Conservation (phyloP, 2,329 filamentous ascomycete genomes). For the Aspergillus hortae region DNA sequence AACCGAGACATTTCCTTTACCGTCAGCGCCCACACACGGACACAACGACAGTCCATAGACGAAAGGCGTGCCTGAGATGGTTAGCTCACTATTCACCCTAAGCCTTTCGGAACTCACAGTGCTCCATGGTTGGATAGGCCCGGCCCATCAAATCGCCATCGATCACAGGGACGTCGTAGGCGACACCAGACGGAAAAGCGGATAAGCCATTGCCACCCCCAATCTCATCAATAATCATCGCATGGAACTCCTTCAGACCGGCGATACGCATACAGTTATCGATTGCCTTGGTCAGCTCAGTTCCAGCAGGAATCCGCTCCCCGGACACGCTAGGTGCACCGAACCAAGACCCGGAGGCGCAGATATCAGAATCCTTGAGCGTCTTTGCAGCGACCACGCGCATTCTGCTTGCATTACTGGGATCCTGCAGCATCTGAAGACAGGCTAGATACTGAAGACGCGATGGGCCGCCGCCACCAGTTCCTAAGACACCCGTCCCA, state of each 20-base stretch:
- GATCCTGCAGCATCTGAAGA: constrained; percentile 33
- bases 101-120: constrained; percentile 8
- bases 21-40: constrained; percentile 36
- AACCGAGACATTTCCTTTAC: constrained; percentile 39
- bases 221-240: constrained; percentile 24
- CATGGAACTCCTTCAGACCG: constrained; percentile 30
- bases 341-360: constrained; percentile 46
- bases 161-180: constrained; percentile 38
- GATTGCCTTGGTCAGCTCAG: constrained; percentile 6
- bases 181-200: constrained; percentile 23
- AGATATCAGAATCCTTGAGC: constrained; percentile 37
- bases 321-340: constrained; percentile 27
- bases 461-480: constrained; percentile 40
- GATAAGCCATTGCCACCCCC: constrained; percentile 37
- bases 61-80: not conserved
- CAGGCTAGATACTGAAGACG: constrained; percentile 46
- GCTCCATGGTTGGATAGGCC: constrained; percentile 37
- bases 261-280: constrained; percentile 17
- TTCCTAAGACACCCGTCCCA: constrained; percentile 36
- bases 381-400: constrained; percentile 36
- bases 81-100: not conserved
- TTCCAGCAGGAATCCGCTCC: constrained; percentile 12
- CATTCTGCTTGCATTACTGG: constrained; percentile 30
- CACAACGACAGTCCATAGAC: not conserved
- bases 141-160: constrained; percentile 49